Base-by-base conservation (phyloP, 2,329 filamentous ascomycete species). In the Xylariomycetidae sp. region DNA sequence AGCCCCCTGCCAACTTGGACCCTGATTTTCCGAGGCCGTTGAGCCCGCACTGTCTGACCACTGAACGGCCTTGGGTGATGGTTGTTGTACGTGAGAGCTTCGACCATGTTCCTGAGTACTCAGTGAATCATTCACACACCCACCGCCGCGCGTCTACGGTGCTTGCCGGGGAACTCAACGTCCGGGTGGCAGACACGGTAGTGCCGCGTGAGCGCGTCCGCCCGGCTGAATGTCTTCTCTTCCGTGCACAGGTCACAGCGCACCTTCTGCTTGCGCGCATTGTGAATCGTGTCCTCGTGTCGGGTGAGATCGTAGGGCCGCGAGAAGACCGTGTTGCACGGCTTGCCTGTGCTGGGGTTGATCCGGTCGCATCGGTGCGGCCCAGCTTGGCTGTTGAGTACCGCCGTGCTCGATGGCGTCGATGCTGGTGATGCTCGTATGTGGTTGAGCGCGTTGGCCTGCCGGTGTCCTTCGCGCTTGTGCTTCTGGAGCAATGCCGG, bases 221-320 rank as follows among this genome's bases (percentile, higher is more conserved):
- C 92, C 37, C 92, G 79, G 49, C 88, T 95, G 55, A 98, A 98
- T 0, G 87, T 93, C 72, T 96, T 96, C 54, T 96, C 90, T 51
- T 96, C 89, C 2, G 85, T 88, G 63, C 92, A 98, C 29, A 95
- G 65, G 42, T 89, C 80, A 61, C 92, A 98, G 27, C 87, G 81
- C 6, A 95, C 88, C 67, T 96, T 96, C 59, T 89, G 81, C 70
- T 95, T 95, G 50, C 85, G 79, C 1, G 80, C 82, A 50, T 95
- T 95, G 72, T 96, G 92, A 44, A 96, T 96, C 0, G 92, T 96
- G 47, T 95, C 90, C 59, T 98, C 92, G 56, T 98, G 92, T 15
- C 92, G 75, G 0, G 92, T 98, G 32, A 98, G 72, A 60, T 98
- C 92, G 68, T 98, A 98, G 2, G 92, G 92, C 14, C 92, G 73